Conservation (phyloP, 306 rosid species). For the Pachyrhizus erosus region DNA sequence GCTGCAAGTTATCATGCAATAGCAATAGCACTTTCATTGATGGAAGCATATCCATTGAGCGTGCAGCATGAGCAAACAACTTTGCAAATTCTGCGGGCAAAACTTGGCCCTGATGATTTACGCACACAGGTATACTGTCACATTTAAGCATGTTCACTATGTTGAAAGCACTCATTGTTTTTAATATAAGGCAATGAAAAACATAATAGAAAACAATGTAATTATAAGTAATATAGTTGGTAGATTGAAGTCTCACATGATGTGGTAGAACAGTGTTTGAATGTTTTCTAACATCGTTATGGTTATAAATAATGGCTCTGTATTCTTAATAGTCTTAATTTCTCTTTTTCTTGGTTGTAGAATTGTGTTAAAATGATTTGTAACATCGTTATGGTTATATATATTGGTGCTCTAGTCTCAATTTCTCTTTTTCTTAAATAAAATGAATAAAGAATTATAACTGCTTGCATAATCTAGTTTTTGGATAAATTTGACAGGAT, state of each 20-base stretch:
- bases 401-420: neutral
- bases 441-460: neutral
- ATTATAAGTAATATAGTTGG: neutral
- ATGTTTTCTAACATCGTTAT: constrained; percentile 5
- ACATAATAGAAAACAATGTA: neutral
- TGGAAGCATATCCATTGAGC: constrained; percentile 98
- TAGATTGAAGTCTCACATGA: constrained; percentile 30
- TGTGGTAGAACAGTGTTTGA: constrained; percentile 11
- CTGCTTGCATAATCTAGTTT: constrained; percentile 8
- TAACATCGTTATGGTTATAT: neutral
- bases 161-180: neutral
- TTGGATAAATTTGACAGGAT: constrained; percentile 65
- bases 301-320: neutral
- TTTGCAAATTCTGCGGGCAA: constrained; percentile 89
- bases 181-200: constrained; percentile 19
- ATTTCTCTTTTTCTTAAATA: neutral
- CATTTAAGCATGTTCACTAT: constrained; percentile 14
- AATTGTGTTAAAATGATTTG: constrained; percentile 21
- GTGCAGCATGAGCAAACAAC: constrained; percentile 99
- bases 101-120: constrained; percentile 95
- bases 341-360: neutral
- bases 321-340: neutral
- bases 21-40: constrained; percentile 96
- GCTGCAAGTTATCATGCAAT: constrained; percentile 99
- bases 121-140: constrained; percentile 85